A percentile compares a stretch with the other conserved stretches of the same genome.
Evolutionary conservation across 2,329 filamentous ascomycete species (phyloP).

Genomic region (Calonectria crousiana): DNA sequence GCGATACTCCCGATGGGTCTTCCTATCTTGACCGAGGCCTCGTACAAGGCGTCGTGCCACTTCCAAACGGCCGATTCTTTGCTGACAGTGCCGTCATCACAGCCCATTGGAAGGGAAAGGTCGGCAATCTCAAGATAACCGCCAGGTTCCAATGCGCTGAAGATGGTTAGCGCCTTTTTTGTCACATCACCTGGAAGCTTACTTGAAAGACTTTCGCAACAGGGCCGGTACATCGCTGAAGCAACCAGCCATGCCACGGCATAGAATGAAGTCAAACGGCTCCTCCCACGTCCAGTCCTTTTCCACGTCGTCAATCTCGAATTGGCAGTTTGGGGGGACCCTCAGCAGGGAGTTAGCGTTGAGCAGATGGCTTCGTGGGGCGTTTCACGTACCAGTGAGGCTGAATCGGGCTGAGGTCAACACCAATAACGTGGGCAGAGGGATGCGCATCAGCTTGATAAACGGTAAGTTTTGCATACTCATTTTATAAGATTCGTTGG

Average conservation of each 20-base stretch:
- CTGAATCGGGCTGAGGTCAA: conserved; percentile 38
- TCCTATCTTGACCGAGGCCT: conserved; percentile 44
- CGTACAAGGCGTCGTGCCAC: conserved; percentile 42
- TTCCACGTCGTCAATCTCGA: conserved; percentile 43
- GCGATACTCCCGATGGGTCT: conserved; percentile 41
- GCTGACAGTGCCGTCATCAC: conserved; percentile 37
- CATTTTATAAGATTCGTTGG: neutral
- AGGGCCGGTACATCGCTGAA: conserved; percentile 35
- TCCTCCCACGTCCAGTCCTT: conserved; percentile 40
- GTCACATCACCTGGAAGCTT: neutral
- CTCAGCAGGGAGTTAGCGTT: conserved; percentile 16
- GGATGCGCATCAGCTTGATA: conserved; percentile 31
- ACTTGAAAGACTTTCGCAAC: conserved; percentile 40
- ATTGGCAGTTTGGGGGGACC: conserved; percentile 38
- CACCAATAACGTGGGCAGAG: conserved; percentile 33
- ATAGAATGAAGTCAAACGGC: conserved; percentile 42
- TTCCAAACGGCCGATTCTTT: conserved; percentile 33
- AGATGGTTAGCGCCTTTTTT: neutral
- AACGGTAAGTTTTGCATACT: neutral
- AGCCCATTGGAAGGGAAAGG: conserved; percentile 28
- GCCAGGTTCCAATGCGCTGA: conserved; percentile 35
- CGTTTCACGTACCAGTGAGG: conserved; percentile 23
- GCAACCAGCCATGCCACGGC: conserved; percentile 35
- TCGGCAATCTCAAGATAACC: conserved; percentile 42
- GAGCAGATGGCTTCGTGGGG: no score